Base-by-base conservation (phyloP, 345 rosid species). In the Linum tenue region DNA sequence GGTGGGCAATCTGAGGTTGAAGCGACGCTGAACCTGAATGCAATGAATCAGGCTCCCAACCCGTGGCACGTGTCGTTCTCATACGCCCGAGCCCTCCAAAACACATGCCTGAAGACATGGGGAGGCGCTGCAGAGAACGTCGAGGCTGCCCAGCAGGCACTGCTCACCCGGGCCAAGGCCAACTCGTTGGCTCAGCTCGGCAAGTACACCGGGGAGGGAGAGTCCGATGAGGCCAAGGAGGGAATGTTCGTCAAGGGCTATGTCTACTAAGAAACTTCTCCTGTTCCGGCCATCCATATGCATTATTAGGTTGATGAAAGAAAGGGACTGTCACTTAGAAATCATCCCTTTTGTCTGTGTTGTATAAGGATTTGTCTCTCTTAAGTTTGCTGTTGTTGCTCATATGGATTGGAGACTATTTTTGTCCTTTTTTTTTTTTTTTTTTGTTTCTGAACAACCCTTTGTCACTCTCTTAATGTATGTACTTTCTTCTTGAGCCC, bases 1-100 rank as follows among this genome's bases (percentile, higher is more conserved):
- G 98, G 98, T 39, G 98, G 98, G 57, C 98, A 92, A 81, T 92
- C 98, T 11, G 98, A 92, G 79, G 87, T 90, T 62, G 98, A 92
- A 78, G 98, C 98, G 50, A 92, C 98, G 60, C 73, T 90, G 70
- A 92, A 92, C 87, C 80, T 92, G 73, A 92, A 92, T 61, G 96
- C 98, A 0, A 92, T 90, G 98, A 90, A 92, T 85, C 98, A 92
- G 64, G 71, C 77, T 63, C 80, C 96, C 3, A 83, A 85, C 89
- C 88, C 94, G 1, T 92, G 98, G 97, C 98, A 90, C 22, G 96
- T 92, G 75, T 90, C 98, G 4, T 92, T 92, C 88, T 92, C 98
- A 4, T 92, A 92, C 22, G 98, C 98, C 16, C 83, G 98, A 60
- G 97, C 97, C 61, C 88, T 92, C 44, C 98, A 92, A 72, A 92